Evolutionary conservation across 371 early-diverging fungal genomes (phyloP).

Genomic region (Actinomortierella wolfii): DNA sequence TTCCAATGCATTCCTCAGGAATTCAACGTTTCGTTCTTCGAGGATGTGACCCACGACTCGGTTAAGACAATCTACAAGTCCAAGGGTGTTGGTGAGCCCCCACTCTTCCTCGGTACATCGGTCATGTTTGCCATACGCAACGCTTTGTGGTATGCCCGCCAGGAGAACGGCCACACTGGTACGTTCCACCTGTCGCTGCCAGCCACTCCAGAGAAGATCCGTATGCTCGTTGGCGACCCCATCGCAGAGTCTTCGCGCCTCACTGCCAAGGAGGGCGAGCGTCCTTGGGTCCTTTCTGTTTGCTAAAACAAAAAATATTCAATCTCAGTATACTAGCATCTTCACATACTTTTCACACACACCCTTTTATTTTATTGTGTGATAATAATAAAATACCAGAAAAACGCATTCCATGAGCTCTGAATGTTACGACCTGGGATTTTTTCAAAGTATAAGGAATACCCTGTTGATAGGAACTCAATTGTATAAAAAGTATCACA

Average conservation of each 20-base stretch:
- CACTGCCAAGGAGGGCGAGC: conserved; percentile 38
- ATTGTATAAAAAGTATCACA: too few relatives aligned
- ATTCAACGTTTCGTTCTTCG: conserved; percentile 67
- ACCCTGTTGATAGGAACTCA: too few relatives aligned
- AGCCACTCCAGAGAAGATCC: conserved; percentile 72
- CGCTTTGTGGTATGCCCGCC: conserved; percentile 66
- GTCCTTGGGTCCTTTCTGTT: conserved; percentile 36
- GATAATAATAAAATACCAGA: too few relatives aligned
- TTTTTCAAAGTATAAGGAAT: too few relatives aligned
- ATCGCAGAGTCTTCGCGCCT: conserved; percentile 46
- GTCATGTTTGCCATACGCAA: conserved; percentile 78
- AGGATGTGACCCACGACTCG: conserved; percentile 57
- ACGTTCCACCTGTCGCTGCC: conserved; percentile 63
- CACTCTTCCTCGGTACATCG: conserved; percentile 74
- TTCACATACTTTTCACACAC: too few relatives aligned
- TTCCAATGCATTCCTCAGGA: conserved; percentile 78
- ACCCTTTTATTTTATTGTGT: too few relatives aligned
- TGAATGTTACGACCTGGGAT: too few relatives aligned
- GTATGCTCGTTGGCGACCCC: conserved; percentile 67
- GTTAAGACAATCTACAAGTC: conserved; percentile 72
- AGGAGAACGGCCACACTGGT: conserved; percentile 48
- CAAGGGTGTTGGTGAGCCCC: conserved; percentile 87
- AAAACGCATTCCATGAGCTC: too few relatives aligned
- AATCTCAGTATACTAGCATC: too few relatives aligned
- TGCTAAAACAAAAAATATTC: conserved; percentile 13